These are phyloP conservation scores for Actinomortierella wolfii DNA, from an alignment of 371 early-diverging fungal species.

Conservation along the genomic window DNA sequence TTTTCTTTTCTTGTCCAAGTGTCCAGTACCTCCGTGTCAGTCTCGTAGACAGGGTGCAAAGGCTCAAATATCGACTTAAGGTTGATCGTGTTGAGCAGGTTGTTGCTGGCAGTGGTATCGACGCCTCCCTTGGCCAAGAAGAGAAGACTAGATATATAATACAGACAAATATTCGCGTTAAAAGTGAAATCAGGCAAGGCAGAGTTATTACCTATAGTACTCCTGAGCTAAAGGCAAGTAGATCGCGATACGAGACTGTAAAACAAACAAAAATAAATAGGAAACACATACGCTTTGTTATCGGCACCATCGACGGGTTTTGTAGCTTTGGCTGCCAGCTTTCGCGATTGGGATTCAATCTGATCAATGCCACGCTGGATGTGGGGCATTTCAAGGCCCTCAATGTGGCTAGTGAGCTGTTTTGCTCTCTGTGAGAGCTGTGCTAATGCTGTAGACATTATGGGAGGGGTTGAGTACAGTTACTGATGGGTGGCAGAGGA, in stretches of 20 bases:
- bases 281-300: slow-evolving; percentile 50
- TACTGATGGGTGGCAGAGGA: no score
- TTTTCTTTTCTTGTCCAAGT: neutral
- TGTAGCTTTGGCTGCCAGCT: slow-evolving; percentile 60
- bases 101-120: slow-evolving; percentile 67
- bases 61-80: slow-evolving; percentile 74
- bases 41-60: slow-evolving; percentile 62
- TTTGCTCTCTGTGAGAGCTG: slow-evolving; percentile 72
- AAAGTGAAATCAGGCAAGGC: neutral
- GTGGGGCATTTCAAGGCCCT: slow-evolving; percentile 57
- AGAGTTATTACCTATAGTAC: neutral
- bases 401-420: slow-evolving; percentile 70
- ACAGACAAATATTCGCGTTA: neutral
- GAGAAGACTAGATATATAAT: slow-evolving; percentile 49
- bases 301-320: slow-evolving; percentile 51
- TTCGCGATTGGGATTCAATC: slow-evolving; percentile 76
- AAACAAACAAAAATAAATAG: no score
- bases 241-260: no score
- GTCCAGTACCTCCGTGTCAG: slow-evolving; percentile 80
- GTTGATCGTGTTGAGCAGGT: slow-evolving; percentile 60
- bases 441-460: slow-evolving; percentile 37
- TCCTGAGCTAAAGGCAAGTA: no score
- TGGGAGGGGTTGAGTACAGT: neutral
- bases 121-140: slow-evolving; percentile 78
- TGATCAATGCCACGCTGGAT: slow-evolving; percentile 78